Evolutionary conservation across 164 flowering plant genomes (phyloP), one percentile per base, ranked within the genome.

Genomic region (Piper betle): DNA sequence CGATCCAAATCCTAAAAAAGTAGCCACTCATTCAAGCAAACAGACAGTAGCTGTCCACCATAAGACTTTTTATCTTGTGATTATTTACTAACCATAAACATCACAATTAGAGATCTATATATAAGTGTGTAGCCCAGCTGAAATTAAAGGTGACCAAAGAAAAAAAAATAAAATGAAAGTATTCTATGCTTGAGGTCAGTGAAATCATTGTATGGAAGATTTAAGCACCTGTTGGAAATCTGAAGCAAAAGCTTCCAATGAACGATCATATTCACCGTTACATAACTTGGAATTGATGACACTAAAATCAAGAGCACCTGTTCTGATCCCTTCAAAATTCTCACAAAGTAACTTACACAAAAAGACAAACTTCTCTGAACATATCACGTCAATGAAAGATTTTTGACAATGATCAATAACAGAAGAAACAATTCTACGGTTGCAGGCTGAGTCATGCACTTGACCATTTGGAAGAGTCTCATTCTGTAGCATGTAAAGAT

Each of bases 221-320:
- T 43, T 2, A 66, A 38, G 25, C 69, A 80, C 98, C 98, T 78
- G 80, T 63, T 82, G 83, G 55, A 88, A 59, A 74, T 91, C 98
- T 3, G 77, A 52, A 18, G 65, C 69, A 72, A 91, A 88, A 62
- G 76, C 91, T 61, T n/a, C 57, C 38, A 92, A 89, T 55, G 84
- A 77, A 58, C 41, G 66, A 67, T 78, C 92, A 74, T 91, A 91
- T 46, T 73, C 72, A 62, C 86, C 87, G 33, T 81, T 82, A 74
- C 72, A 78, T 78, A 88, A 78, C 78, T 83, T 80, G 40, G 77
- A 73, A 70, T 81, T 62, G 63, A 91, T 78, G 40, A 69, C 53
- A 66, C 64, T 69, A 54, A 81, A 73, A 67, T 82, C 81, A 53
- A 84, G 61, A 62, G 86, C 39, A 41, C 59, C 86, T 61, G 72